A percentile compares a stretch with the other conserved stretches of the same genome.
Evolutionary conservation across 176 grass and related monocot species (phyloP).

Genomic region (Hordeum vulgare): DNA sequence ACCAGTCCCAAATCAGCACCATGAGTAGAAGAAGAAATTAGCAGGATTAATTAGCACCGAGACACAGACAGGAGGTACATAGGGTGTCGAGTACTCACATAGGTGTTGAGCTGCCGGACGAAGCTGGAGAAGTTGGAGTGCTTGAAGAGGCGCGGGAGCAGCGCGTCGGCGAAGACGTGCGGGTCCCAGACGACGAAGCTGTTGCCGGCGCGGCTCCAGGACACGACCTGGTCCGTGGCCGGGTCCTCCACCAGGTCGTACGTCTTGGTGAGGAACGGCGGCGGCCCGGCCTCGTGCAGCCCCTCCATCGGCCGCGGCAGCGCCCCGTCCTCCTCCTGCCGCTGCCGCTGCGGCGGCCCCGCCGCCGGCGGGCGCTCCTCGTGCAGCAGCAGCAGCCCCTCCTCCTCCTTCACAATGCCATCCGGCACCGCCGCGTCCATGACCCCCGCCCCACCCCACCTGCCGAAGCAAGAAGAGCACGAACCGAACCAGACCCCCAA

Average conservation of each 20-base stretch:
- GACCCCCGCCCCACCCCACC: background rate
- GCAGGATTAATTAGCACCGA: background rate
- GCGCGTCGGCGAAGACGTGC: conserved; percentile 49
- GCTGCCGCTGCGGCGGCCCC: background rate
- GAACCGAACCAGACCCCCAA: background rate
- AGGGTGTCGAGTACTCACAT: conserved; percentile 24
- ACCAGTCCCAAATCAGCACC: background rate
- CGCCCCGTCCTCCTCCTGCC: background rate
- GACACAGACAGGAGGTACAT: background rate
- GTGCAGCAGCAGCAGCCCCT: background rate
- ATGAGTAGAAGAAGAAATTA: background rate
- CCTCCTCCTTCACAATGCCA: conserved; percentile 58
- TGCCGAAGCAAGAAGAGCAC: background rate
- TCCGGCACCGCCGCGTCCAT: conserved; percentile 21
- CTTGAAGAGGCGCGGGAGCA: conserved; percentile 83
- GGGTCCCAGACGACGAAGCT: conserved; percentile 82
- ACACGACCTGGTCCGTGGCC: conserved; percentile 50
- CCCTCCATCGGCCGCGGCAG: conserved; percentile 57
- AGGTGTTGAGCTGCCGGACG: conserved; percentile 86
- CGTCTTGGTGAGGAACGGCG: conserved; percentile 83
- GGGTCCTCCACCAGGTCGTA: conserved; percentile 70
- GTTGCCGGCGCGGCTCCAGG: conserved; percentile 54
- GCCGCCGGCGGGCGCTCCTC: background rate
- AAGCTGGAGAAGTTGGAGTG: conserved; percentile 88
- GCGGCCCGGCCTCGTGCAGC: conserved; percentile 56